These are phyloP conservation scores for Lepidium campestre DNA, from an alignment of 441 rosid genomes.

Conservation along the genomic window DNA sequence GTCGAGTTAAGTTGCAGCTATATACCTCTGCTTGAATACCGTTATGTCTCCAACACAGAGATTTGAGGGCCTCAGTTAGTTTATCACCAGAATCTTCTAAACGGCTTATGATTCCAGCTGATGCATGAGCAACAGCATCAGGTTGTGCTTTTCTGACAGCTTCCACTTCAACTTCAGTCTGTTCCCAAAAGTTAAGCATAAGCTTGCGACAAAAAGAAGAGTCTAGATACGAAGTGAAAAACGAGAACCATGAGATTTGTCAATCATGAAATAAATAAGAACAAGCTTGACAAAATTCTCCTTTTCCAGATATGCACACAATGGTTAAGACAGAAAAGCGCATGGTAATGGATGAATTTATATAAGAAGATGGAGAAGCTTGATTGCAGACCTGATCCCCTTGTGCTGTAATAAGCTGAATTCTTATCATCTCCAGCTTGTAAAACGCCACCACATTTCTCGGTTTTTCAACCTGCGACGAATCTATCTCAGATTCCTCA, in stretches of 20 bases:
- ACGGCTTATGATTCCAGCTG: slow-evolving; percentile 62
- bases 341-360: neutral
- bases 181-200: slow-evolving; percentile 16
- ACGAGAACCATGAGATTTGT: neutral
- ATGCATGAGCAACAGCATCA: slow-evolving; percentile 72
- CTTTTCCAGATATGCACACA: neutral
- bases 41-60: slow-evolving; percentile 80
- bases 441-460: slow-evolving; percentile 48
- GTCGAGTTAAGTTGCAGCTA: neutral
- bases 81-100: slow-evolving; percentile 68
- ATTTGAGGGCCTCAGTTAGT: slow-evolving; percentile 56
- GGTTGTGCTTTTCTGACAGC: slow-evolving; percentile 72
- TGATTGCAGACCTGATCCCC: slow-evolving; percentile 61
- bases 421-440: slow-evolving; percentile 77
- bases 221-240: neutral
- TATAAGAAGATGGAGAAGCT: neutral
- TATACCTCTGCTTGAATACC: slow-evolving; percentile 87
- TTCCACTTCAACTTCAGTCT: slow-evolving; percentile 73
- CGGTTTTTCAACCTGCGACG: slow-evolving; percentile 31
- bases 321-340: neutral
- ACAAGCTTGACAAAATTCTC: neutral
- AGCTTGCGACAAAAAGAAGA: neutral
- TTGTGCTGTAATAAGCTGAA: slow-evolving; percentile 73
- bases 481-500: slow-evolving; percentile 26
- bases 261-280: neutral